These are phyloP conservation scores for Candida oleophila DNA, from an alignment of 805 yeast genomes.

Conservation along the genomic window DNA sequence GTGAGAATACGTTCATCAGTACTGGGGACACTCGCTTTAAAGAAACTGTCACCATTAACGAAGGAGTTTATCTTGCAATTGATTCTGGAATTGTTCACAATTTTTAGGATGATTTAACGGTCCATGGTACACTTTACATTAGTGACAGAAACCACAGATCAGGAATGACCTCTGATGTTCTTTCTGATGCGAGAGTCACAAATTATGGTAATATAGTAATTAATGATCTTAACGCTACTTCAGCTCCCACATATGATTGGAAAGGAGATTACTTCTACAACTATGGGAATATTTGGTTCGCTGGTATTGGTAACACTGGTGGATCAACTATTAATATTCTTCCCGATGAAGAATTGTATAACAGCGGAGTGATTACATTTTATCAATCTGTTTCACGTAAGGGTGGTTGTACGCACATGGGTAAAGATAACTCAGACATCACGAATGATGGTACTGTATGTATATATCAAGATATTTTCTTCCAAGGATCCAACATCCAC, in stretches of 20 bases:
- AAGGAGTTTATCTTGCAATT: constrained; percentile 6
- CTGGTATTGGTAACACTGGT: constrained; percentile 4
- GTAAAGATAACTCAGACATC: constrained; percentile 5
- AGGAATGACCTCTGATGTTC: constrained; percentile 3
- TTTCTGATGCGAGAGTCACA: neutral
- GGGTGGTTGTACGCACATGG: neutral
- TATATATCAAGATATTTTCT: constrained; percentile 11
- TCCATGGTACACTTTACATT: constrained; percentile 4
- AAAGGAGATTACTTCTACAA: neutral
- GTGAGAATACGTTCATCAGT: neutral
- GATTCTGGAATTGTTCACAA: neutral
- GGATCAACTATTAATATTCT: constrained; percentile 2
- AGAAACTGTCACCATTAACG: neutral
- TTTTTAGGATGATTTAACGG: constrained; percentile 1
- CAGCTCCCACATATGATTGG: constrained; percentile 4
- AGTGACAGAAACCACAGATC: neutral
- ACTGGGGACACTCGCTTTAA: neutral
- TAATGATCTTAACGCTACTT: constrained; percentile 1
- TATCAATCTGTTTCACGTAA: constrained; percentile 3
- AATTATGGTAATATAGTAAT: constrained; percentile 3
- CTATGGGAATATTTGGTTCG: constrained; percentile 3
- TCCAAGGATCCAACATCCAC: constrained; percentile 12
- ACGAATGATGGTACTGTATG: constrained; percentile 16
- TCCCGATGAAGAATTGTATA: constrained; percentile 1
- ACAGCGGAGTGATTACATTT: constrained; percentile 7